Conservation (phyloP, 2,329 filamentous ascomycete species). For the Apiospora aurea region DNA sequence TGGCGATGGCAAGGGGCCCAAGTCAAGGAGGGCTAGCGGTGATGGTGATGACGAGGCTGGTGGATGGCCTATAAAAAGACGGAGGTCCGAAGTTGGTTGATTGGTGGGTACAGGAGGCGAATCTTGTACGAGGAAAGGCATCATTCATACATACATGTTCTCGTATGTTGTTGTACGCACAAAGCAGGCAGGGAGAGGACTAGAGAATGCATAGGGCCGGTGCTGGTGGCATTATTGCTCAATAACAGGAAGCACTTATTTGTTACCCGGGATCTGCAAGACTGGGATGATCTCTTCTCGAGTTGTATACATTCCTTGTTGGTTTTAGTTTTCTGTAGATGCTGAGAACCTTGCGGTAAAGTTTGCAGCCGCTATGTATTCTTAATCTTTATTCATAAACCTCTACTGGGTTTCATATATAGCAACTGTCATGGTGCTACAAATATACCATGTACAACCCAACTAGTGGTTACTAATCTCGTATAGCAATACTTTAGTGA, state of each 20-base stretch:
- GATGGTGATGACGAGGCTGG: constrained; percentile 37
- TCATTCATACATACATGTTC: neutral
- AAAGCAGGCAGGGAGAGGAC: neutral
- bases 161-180: neutral
- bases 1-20: neutral
- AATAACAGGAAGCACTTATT: neutral
- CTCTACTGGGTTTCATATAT: no score
- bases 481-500: no score
- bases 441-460: no score
- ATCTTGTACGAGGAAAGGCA: neutral
- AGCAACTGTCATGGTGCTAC: no score
- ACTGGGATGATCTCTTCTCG: neutral
- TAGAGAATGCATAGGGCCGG: neutral
- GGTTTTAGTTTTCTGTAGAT: neutral
- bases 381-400: no score
- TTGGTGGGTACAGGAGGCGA: neutral
- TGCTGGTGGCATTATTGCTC: neutral
- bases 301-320: neutral
- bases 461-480: no score
- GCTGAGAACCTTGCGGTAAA: no score
- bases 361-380: no score
- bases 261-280: neutral
- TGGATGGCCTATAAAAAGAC: constrained; percentile 2
- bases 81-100: neutral
- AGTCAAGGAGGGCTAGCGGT: neutral